Base-by-base conservation (phyloP, 2,329 filamentous ascomycete species). In the Apiospora pterosperma region DNA sequence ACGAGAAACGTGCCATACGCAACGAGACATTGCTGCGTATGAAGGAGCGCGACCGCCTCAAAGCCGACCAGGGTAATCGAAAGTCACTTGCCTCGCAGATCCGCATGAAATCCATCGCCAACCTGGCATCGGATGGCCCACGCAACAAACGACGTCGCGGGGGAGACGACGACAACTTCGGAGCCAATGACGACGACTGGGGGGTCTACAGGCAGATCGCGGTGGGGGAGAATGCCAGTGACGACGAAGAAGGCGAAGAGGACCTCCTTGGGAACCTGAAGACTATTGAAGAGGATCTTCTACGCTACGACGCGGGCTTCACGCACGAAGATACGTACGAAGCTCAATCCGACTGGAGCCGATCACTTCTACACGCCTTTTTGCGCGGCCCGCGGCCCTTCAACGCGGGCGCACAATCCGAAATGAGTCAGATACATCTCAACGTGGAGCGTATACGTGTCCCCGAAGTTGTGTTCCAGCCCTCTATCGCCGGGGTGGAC, bases 181-280 rank as follows among this genome's bases (percentile, higher is more conserved):
- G 96, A 64, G 94, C 94, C 61, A 95, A 99, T 76, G 96, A 99
- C 74, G 94, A 96, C 64, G 96, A 99, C 77, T 99, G 96, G 96
- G 93, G 93, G 65, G 93, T 99, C 16, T 99, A 99, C 78, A 90
- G 96, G 62, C 92, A 92, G 44, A 96, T 98, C 64, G 92, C 93
- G 2, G 93, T 92, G 0, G 93, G 93, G 61, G 90, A 89, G 81
- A 86, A 87, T 19, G 84, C 84, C 63, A 92, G 91, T 73, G 92
- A 96, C 67, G 94, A 97, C 69, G 92, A 95, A 72, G 93, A 97
- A 61, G 94, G 97, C 75, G 95, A 98, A 75, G 92, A 95, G 76
- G 95, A 98, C 72, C 85, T 97, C 0, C 85, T 87, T 64, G 87
- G 84, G 5, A 86, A 84, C 64, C 85, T 99, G 58, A 92, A 92